A percentile compares a stretch with the other conserved stretches of the same genome.
Conservation (phyloP, 139 green algal genomes). For the Chlorella sp. region DNA sequence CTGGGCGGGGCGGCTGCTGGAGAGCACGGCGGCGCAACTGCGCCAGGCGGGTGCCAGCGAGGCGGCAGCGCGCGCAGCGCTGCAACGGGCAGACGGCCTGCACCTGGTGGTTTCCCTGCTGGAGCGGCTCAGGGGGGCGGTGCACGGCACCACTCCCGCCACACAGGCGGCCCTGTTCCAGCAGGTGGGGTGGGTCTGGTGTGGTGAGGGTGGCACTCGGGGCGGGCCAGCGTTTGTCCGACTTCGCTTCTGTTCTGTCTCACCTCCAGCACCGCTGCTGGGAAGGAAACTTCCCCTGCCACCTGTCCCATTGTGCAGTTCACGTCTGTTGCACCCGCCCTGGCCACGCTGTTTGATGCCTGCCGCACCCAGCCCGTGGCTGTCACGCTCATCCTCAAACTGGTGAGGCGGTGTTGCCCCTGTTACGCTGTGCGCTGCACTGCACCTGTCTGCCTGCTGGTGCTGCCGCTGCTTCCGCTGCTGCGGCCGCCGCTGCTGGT, state of each 20-base stretch:
- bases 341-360: constrained; percentile 46
- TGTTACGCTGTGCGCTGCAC: no score
- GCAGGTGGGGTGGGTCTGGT: background rate
- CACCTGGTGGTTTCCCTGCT: constrained; percentile 57
- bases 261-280: background rate
- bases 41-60: constrained; percentile 22
- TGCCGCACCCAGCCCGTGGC: constrained; percentile 56
- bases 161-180: constrained; percentile 59
- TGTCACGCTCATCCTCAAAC: constrained; percentile 76
- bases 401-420: no score
- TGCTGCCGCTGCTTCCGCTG: no score
- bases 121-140: constrained; percentile 73
- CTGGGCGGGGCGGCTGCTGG: constrained; percentile 23
- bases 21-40: constrained; percentile 21
- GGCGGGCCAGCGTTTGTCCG: no score
- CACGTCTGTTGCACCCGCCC: background rate
- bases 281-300: background rate
- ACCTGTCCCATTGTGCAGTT: constrained; percentile 6
- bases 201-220: no score
- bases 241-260: no score
- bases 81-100: constrained; percentile 46
- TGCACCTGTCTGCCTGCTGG: no score
- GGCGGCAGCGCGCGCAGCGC: constrained; percentile 13
- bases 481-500: no score
- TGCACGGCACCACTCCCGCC: constrained; percentile 47